Evolutionary conservation across 768 basidiomycete species (phyloP), one percentile per base, ranked within the genome.

Genomic region (Tephrocybe sp.): DNA sequence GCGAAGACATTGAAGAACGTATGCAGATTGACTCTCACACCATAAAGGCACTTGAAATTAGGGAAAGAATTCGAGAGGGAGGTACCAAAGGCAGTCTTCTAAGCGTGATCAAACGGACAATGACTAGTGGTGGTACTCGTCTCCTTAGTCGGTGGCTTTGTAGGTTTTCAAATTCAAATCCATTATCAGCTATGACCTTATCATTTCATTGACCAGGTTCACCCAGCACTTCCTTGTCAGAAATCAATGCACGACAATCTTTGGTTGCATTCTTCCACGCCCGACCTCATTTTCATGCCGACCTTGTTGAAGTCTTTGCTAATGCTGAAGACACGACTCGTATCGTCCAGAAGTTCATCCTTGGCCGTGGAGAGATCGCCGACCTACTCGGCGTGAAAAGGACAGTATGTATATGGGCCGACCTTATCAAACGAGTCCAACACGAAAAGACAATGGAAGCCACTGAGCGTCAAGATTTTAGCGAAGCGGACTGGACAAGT

Each of bases 21-120:
- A 91, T 95, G 89, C 87, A 92, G 57, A 90, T 95, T 49, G 92
- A 95, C 62, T 78, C 87, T 4, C 85, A 93, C 63, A 93, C 92
- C 1, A 86, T 93, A 66, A 86, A 87, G 63, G 85, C 87, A n/a
- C 79, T 94, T 39, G 92, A 95, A 65, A 86, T 95, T 46, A 77
- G 83, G 19, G 89, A 92, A 69, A 78, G 77, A 26, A 76, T 82
- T 22, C 73, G 82, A 26, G 90, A 92, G 60, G 88, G 89, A 0
- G 84, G 89, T 0, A 65, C 71, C 10, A 80, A 78, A 49, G 92
- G 92, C 4, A 91, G 85, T 59, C 73, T 95, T 48, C 60, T 92
- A 30, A 86, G 82, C 57, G 79, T 79, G 30, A 74, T 93, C 49
- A 91, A 86, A 62, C 77, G 88, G 40, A 95, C 92, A 0, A 71